Conservation (phyloP, 371 early-diverging fungal species). For the Syncephalastrum monosporum region DNA sequence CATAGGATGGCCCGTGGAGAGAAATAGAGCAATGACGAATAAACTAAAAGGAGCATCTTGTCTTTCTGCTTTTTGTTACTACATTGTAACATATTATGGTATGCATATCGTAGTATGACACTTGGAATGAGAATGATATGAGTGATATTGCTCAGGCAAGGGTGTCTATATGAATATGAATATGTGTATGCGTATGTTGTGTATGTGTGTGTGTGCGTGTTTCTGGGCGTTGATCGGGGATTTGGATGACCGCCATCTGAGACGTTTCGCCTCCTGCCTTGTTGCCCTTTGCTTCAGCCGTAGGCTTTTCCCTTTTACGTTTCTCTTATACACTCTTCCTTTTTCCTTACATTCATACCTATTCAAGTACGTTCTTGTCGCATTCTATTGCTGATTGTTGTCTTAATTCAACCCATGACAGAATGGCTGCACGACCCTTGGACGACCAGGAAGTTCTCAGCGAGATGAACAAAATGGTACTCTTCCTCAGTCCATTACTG, state of each 20-base stretch:
- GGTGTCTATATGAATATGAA: not conserved
- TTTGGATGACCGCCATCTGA: not conserved
- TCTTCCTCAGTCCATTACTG: constrained; percentile 1
- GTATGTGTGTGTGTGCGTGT: too few species aligned
- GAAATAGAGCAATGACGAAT: constrained; percentile 6
- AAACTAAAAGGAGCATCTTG: not conserved
- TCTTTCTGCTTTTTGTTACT: constrained; percentile 5
- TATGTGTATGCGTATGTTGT: not conserved
- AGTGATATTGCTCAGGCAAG: not conserved
- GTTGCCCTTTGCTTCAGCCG: not conserved
- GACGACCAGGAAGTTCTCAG: constrained; percentile 91
- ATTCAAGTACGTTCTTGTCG: too few species aligned
- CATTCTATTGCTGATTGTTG: too few species aligned
- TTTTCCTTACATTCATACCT: too few species aligned
- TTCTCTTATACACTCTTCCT: constrained; percentile 2
- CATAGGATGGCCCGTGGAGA: constrained; percentile 14
- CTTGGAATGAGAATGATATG: not conserved
- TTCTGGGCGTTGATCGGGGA: too few species aligned
- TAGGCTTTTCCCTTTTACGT: not conserved
- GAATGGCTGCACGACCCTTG: constrained; percentile 62
- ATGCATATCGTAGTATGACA: too few species aligned
- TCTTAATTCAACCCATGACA: constrained; percentile 2
- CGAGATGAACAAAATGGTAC: constrained; percentile 89
- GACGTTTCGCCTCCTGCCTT: constrained; percentile 5
- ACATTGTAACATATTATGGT: not conserved